Evolutionary conservation across 805 yeast species (phyloP).

Genomic region (Saturnispora silvae): DNA sequence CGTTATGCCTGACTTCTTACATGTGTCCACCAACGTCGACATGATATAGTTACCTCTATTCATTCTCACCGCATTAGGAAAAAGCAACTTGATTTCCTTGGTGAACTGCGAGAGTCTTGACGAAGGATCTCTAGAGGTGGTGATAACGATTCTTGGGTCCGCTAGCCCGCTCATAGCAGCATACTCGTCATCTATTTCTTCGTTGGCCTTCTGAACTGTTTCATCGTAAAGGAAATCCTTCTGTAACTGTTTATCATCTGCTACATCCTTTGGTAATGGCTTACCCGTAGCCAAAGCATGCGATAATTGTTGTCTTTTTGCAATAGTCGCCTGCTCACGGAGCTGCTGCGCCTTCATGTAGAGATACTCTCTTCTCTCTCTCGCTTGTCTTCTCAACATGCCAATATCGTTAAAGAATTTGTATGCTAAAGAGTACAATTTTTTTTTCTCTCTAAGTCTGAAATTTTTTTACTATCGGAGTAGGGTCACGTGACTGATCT

Average conservation of each 20-base stretch:
- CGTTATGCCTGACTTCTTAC: slow-evolving; percentile 65
- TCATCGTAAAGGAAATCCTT: slow-evolving; percentile 83
- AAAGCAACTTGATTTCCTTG: slow-evolving; percentile 79
- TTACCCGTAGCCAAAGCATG: slow-evolving; percentile 89
- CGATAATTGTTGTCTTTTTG: slow-evolving; percentile 76
- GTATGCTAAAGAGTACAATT: slow-evolving; percentile 1
- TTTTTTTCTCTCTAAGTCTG: too few relatives aligned
- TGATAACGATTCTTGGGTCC: slow-evolving; percentile 85
- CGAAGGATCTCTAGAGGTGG: slow-evolving; percentile 89
- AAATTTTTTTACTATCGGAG: too few relatives aligned
- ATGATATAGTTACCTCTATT: slow-evolving; percentile 90
- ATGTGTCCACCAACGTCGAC: slow-evolving; percentile 74
- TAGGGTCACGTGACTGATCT: too few relatives aligned
- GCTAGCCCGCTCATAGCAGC: slow-evolving; percentile 73
- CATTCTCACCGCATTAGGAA: slow-evolving; percentile 80
- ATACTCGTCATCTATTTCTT: slow-evolving; percentile 80
- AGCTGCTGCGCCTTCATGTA: slow-evolving; percentile 82
- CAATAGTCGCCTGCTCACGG: slow-evolving; percentile 78
- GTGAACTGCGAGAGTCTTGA: slow-evolving; percentile 81
- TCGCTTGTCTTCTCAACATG: slow-evolving; percentile 83
- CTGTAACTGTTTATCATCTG: slow-evolving; percentile 76
- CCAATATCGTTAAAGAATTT: neutral
- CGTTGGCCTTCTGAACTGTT: slow-evolving; percentile 37
- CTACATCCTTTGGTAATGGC: slow-evolving; percentile 78
- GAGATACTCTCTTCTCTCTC: slow-evolving; percentile 91